A percentile compares a stretch with the other conserved stretches of the same genome.
phyloP scores from a whole-genome alignment of 2,329 filamentous ascomycete species.

The Aspergillus sp. region DNA sequence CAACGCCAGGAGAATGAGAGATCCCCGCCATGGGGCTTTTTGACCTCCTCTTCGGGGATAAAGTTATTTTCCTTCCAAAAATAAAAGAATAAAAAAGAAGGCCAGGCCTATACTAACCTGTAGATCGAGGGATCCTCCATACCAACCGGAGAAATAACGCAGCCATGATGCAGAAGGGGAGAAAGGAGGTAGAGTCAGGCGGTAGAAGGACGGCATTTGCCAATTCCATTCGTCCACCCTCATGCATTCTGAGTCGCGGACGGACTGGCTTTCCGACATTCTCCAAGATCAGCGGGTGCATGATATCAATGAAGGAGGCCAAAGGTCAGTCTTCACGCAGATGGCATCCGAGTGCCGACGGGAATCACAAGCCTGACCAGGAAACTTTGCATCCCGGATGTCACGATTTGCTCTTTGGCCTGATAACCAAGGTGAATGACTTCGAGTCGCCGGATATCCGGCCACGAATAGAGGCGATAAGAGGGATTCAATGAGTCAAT shows the following conservation, averaged over 20 bases:
- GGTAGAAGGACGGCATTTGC: conserved; percentile 10
- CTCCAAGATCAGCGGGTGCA: conserved; percentile 8
- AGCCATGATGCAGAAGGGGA: conserved; percentile 3
- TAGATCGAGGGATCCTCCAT: conserved; percentile 16
- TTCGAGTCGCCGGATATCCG: not conserved
- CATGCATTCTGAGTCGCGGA: conserved; percentile 18
- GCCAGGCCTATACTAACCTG: conserved; percentile 11
- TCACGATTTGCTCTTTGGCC: not conserved
- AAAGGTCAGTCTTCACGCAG: not conserved
- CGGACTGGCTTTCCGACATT: conserved; percentile 16
- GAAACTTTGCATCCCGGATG: not conserved
- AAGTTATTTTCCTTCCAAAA: not conserved
- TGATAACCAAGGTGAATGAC: not conserved
- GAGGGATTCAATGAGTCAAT: too few species aligned
- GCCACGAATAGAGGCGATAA: too few species aligned
- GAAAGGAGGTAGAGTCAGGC: conserved; percentile 17
- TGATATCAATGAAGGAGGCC: not conserved
- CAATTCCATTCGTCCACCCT: conserved; percentile 10
- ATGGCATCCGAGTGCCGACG: not conserved
- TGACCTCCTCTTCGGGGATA: too few species aligned
- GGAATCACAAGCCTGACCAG: not conserved
- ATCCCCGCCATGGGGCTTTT: not conserved
- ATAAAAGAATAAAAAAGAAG: not conserved
- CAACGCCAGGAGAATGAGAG: not conserved
- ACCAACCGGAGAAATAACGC: conserved; percentile 18